Base-by-base conservation (phyloP, 2,329 filamentous ascomycete genomes). In the Periconia digitata region DNA sequence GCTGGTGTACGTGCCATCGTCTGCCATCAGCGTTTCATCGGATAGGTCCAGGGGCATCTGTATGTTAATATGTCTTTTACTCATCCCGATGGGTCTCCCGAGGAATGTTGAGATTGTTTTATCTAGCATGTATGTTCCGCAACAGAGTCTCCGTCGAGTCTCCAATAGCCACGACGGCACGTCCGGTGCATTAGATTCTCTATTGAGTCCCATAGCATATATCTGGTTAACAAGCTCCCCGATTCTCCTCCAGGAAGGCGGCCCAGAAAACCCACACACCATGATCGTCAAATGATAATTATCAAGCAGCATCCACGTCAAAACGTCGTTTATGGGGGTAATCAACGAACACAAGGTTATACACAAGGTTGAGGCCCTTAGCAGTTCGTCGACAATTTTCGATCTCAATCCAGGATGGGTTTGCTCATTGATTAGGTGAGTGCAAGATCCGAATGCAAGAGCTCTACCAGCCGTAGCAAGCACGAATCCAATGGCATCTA, bases 401-500 rank as follows among this genome's bases (percentile, higher is more conserved):
- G 56, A 49, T 43, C 55, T 59, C 44, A 56, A 20, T 1, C 40
- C 54, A 15, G 56, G 50, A 16, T 60, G 55, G 1, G 40, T 40
- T 13, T 54, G 51, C 8, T 62, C 57, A 17, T 45, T 58, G 47
- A 60, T 62, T 2, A 50, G 48, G 27, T 62, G 58, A 3, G 55
- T 51, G 6, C 47, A 55, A 13, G 62, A 55, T 1, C 60, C 65
- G 32, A 65, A 69, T 0, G 58, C 55, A 1, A 66, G 44, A 8
- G 64, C 59, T 44, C 70, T 36, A 36, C 71, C 73, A 2, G 74
- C 72, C 5, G 69, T 62, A 21, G 70, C 61, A 32, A 72, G 64
- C 5, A 75, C 49, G 10, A 69, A 59, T 0, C 69, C 73, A 10
- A 75, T 60, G 4, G 67, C 68, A 29, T 76, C 73, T 5, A 75